Percentiles rank a stretch among this genome's conserved stretches.
Evolutionary conservation across 2,329 filamentous ascomycete genomes (phyloP).

Genomic region (Tolypocladium inflatum): DNA sequence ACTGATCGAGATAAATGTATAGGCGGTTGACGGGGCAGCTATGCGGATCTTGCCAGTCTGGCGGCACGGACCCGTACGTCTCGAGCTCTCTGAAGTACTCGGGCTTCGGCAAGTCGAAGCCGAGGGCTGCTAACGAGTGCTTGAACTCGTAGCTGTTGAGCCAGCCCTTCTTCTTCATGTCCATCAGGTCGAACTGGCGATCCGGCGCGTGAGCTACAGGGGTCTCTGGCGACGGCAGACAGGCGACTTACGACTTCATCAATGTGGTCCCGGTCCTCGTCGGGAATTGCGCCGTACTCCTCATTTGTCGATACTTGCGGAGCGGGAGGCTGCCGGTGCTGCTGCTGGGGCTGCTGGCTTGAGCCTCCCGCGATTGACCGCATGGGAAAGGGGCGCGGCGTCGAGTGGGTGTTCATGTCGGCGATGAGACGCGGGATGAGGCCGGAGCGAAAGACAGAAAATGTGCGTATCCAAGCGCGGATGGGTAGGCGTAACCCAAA

Average conservation of each 20-base stretch:
- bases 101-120: constrained; percentile 81
- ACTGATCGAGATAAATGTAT: constrained; percentile 43
- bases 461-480: neutral
- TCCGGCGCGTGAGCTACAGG: constrained; percentile 7
- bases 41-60: constrained; percentile 40
- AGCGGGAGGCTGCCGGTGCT: constrained; percentile 20
- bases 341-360: constrained; percentile 19
- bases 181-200: constrained; percentile 79
- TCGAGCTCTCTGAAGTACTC: constrained; percentile 77
- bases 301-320: constrained; percentile 26
- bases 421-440: neutral
- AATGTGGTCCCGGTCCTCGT: constrained; percentile 89
- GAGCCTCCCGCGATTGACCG: constrained; percentile 22
- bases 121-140: constrained; percentile 89
- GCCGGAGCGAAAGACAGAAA: neutral
- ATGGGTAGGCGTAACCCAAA: neutral
- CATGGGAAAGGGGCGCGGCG: constrained; percentile 25
- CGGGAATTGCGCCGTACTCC: constrained; percentile 47
- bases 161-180: constrained; percentile 86
- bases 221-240: neutral
- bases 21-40: constrained; percentile 34
- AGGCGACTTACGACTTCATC: constrained; percentile 69
- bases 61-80: constrained; percentile 65
- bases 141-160: constrained; percentile 98
- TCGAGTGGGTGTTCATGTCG: constrained; percentile 27